Conservation (phyloP, 1,284 basidiomycete species). For the Puccinia hordei region DNA sequence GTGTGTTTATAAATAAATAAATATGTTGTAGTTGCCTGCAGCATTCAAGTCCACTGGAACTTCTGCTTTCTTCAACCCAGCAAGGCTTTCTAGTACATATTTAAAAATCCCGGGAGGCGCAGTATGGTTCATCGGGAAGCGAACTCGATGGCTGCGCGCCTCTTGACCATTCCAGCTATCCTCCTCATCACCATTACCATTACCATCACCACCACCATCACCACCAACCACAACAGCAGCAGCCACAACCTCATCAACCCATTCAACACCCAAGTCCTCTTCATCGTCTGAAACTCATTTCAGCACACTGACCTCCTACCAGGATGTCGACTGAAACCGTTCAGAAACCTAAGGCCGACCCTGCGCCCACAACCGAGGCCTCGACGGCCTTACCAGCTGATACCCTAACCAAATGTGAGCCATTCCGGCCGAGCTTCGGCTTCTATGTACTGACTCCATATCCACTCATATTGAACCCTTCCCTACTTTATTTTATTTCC, state of each 20-base stretch:
- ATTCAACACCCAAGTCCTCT: constrained; percentile 18
- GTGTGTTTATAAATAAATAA: no score
- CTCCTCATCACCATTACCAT: constrained; percentile 2
- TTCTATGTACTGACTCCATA: not conserved
- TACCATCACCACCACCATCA: no score
- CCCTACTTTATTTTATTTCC: not conserved
- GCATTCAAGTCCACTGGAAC: no score
- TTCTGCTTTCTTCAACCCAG: no score
- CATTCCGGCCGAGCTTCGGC: not conserved
- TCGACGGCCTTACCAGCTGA: constrained; percentile 46
- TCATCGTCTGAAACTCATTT: not conserved
- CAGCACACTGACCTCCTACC: not conserved
- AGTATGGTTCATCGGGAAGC: not conserved
- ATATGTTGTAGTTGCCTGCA: not conserved
- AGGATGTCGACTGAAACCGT: constrained; percentile 16
- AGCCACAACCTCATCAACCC: constrained; percentile 13
- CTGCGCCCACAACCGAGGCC: constrained; percentile 13
- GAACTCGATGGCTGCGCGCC: constrained; percentile 11
- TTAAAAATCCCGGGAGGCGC: not conserved
- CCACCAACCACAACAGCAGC: constrained; percentile 3
- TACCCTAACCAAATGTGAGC: constrained; percentile 47
- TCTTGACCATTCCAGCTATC: not conserved
- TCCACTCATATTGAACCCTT: not conserved
- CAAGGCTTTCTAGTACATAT: no score
- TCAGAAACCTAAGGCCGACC: not conserved